Percentiles rank a stretch among this genome's conserved stretches.
Conservation (phyloP, 257 asterid species). For the Paulownia fortunei region DNA sequence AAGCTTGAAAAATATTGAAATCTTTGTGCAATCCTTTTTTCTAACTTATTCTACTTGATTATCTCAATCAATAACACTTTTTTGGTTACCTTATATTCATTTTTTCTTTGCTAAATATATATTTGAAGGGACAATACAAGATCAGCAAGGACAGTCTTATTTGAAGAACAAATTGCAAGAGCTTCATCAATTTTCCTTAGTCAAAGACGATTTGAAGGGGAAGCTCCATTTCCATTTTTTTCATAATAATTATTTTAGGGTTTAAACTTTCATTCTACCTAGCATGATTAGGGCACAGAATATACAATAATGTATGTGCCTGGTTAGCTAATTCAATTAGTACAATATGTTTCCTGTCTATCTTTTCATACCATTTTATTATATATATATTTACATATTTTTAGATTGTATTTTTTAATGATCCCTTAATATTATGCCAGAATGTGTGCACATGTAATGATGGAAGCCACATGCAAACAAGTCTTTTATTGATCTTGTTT, state of each 20-base stretch:
- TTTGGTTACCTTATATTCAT: too few relatives aligned
- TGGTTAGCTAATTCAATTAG: not conserved
- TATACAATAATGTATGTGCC: not conserved
- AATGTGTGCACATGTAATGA: not conserved
- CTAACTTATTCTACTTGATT: too few relatives aligned
- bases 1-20: not conserved
- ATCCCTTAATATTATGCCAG: not conserved
- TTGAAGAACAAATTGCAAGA: not conserved
- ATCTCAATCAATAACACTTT: not conserved
- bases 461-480: constrained; percentile 7
- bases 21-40: too few relatives aligned
- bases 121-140: not conserved
- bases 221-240: not conserved
- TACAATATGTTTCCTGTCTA: not conserved
- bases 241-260: not conserved
- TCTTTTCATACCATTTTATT: not conserved
- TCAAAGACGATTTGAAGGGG: not conserved
- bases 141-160: not conserved
- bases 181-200: not conserved
- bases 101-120: not conserved
- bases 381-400: too few relatives aligned
- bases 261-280: not conserved
- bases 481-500: not conserved
- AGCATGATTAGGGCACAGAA: not conserved
- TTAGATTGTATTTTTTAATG: not conserved